Evolutionary conservation across 78 protist genomes (phyloP).

Genomic region (Thecamonas trahens): DNA sequence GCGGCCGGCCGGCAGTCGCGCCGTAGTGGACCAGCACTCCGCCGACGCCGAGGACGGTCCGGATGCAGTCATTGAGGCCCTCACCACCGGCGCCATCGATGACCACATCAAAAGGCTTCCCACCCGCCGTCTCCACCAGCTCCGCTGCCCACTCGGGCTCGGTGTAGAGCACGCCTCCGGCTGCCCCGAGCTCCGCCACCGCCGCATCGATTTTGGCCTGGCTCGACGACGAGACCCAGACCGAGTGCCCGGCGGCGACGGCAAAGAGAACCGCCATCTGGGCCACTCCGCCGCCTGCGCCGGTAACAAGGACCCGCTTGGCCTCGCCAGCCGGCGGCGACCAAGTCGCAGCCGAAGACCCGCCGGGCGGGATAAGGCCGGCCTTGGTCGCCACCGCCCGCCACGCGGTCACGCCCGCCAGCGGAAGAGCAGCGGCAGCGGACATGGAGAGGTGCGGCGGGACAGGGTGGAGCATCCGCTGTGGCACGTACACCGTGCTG

Average conservation of each 20-base stretch:
- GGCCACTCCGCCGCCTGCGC: constrained; percentile 17
- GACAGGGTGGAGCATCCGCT: background rate
- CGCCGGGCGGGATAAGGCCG: background rate
- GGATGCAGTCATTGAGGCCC: background rate
- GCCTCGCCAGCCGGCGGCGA: too few relatives aligned
- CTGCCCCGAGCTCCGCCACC: background rate
- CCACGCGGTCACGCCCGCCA: constrained; percentile 14
- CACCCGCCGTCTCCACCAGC: background rate
- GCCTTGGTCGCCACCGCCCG: background rate
- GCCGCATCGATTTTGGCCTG: background rate
- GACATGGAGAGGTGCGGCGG: background rate
- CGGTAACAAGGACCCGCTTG: background rate
- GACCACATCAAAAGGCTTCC: background rate
- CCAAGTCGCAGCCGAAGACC: too few relatives aligned
- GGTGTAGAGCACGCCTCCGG: background rate
- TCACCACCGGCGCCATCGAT: constrained; percentile 4
- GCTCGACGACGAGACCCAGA: background rate
- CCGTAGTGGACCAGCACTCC: background rate
- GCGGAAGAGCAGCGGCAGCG: constrained; percentile 5
- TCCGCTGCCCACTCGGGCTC: background rate
- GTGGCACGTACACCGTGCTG: background rate
- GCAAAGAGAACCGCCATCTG: constrained; percentile 4
- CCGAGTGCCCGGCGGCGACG: constrained; percentile 1
- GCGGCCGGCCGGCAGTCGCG: background rate
- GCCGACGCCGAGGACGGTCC: background rate